Conservation (phyloP, 768 basidiomycete species). For the Ramaria sp. region DNA sequence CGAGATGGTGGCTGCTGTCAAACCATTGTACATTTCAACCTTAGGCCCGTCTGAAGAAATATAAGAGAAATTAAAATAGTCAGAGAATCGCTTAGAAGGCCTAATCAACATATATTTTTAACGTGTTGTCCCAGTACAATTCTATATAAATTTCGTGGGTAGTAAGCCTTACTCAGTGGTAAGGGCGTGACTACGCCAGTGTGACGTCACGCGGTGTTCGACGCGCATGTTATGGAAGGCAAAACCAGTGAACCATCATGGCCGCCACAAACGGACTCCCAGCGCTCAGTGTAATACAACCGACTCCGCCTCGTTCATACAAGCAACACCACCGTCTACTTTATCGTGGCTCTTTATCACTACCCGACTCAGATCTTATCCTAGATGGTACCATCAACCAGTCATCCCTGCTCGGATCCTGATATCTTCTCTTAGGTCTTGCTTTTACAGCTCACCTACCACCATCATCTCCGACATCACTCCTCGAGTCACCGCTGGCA, state of each 20-base stretch:
- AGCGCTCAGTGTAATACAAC: not conserved
- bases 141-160: too few relatives aligned
- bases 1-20: not conserved
- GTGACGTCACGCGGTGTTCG: conserved; percentile 3
- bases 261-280: not conserved
- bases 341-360: conserved; percentile 63
- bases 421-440: not conserved
- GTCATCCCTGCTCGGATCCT: not conserved
- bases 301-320: not conserved
- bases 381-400: conserved; percentile 42
- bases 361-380: conserved; percentile 60
- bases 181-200: not conserved
- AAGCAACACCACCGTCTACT: conserved; percentile 39
- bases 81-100: too few relatives aligned
- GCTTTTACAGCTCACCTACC: conserved; percentile 4
- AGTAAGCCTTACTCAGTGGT: too few relatives aligned
- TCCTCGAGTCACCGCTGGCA: conserved; percentile 61
- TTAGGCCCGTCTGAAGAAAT: too few relatives aligned
- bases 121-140: too few relatives aligned
- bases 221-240: not conserved
- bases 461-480: conserved; percentile 9
- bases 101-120: too few relatives aligned
- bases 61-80: too few relatives aligned
- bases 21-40: not conserved
- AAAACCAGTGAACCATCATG: not conserved